phyloP scores from a whole-genome alignment of 208 protist species.

The Eutreptiella sp. region DNA sequence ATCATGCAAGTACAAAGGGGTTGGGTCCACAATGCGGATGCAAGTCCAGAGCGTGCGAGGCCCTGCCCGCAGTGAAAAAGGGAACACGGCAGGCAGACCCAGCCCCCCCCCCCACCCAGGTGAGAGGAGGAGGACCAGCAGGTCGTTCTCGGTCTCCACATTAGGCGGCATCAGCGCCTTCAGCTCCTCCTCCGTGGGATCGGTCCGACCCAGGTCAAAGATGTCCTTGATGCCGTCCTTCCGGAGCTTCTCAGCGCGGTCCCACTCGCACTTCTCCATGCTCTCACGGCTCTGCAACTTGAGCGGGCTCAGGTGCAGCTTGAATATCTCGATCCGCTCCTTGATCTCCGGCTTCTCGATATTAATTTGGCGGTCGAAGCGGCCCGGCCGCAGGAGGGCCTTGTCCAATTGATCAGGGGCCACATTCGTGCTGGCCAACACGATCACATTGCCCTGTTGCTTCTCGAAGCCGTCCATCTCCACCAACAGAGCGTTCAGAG shows the following conservation, averaged over 20 bases:
- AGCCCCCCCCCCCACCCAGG: too few species aligned
- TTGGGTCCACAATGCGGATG: too few species aligned
- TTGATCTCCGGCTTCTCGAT: slow-evolving; percentile 77
- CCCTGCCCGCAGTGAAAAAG: too few species aligned
- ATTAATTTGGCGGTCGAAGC: slow-evolving; percentile 82
- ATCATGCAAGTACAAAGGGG: too few species aligned
- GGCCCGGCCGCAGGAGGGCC: slow-evolving; percentile 76
- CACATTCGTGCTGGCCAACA: slow-evolving; percentile 93
- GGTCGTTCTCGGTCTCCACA: slow-evolving; percentile 35
- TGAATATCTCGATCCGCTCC: slow-evolving; percentile 75
- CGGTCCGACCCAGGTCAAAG: too few species aligned
- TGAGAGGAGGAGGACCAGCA: too few species aligned
- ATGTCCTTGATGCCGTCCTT: slow-evolving; percentile 59
- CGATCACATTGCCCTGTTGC: slow-evolving; percentile 69
- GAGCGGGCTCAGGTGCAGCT: slow-evolving; percentile 72
- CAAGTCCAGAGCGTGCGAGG: too few species aligned
- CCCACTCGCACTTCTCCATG: slow-evolving; percentile 51
- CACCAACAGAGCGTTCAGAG: slow-evolving; percentile 92
- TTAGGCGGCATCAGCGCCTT: slow-evolving; percentile 46
- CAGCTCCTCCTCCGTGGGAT: slow-evolving; percentile 1
- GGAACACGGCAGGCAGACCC: too few species aligned
- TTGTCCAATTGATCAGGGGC: slow-evolving; percentile 76
- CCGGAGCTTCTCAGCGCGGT: too few species aligned
- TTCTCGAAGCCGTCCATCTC: slow-evolving; percentile 91
- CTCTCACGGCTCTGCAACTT: slow-evolving; percentile 65